Evolutionary conservation across 495 filamentous ascomycete genomes (phyloP).

Genomic region (Xylaria longipes): DNA sequence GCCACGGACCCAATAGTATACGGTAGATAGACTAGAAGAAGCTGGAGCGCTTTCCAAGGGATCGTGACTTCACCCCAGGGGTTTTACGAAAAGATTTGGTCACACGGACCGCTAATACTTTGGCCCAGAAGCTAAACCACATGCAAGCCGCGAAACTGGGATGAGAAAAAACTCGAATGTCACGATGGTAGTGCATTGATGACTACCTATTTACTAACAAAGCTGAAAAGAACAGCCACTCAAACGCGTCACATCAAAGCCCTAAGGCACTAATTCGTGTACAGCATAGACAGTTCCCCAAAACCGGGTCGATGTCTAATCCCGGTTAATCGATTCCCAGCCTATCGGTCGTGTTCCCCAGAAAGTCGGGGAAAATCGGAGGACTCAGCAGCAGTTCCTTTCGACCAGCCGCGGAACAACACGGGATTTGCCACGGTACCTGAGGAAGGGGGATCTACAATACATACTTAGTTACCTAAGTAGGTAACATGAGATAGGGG

Average conservation of each 20-base stretch:
- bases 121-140: neutral
- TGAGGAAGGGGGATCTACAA: neutral
- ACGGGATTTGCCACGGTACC: neutral
- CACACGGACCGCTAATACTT: neutral
- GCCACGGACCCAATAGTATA: neutral
- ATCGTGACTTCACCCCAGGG: slow-evolving; percentile 7
- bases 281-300: slow-evolving; percentile 5
- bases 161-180: slow-evolving; percentile 12
- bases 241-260: neutral
- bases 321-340: neutral
- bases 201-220: neutral
- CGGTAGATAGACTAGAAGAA: neutral
- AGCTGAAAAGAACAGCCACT: slow-evolving; percentile 13
- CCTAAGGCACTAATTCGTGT: slow-evolving; percentile 10
- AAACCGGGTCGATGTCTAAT: slow-evolving; percentile 17
- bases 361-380: slow-evolving; percentile 27
- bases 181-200: slow-evolving; percentile 18
- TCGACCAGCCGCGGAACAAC: slow-evolving; percentile 17
- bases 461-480: neutral
- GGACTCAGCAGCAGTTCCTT: neutral
- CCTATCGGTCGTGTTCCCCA: slow-evolving; percentile 22
- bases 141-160: neutral
- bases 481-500: neutral
- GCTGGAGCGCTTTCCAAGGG: neutral
- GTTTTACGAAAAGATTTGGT: slow-evolving; percentile 1